Evolutionary conservation across 208 protist genomes (phyloP), one percentile per base, ranked within the genome.

Genomic region (Crithidia expoeki): DNA sequence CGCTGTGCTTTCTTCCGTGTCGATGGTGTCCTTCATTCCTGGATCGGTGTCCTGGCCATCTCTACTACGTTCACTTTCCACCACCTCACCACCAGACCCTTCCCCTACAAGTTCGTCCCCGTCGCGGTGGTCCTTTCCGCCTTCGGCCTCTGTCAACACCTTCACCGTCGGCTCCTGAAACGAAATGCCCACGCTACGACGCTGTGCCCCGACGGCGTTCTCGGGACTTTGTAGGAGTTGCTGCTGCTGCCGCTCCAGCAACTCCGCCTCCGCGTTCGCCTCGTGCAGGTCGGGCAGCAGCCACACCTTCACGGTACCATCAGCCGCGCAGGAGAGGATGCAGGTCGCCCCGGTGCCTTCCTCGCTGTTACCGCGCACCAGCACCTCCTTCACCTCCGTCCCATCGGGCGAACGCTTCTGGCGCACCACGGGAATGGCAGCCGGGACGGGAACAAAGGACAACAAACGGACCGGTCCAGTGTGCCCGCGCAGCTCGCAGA

Each of bases 291-390:
- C 68, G n/a, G 89, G 89, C 50, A 92, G 64, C 28, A 76, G 56
- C 89, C 89, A 94, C 44, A 92, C 81, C 63, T 88, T 85, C 60
- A 91, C 51, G 7, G 67, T 83, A 33, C 81, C 73, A 71, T 94
- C 89, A 11, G 57, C 38, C 9, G 81, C 64, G 72, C 88, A 83
- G 47, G 89, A 92, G 25, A 94, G 49, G 36, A 94, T 72, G 33
- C 63, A 67, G 27, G 36, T 63, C 11, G 69, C 59, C n/a, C 16
- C 17, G 47, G 55, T 49, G 55, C 55, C 67, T 0, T 75, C 79
- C 47, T 78, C 71, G 16, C 33, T 64, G 19, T 68, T 63, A 23
- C 64, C 75, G 46, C 72, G 68, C 27, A 84, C 80, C 40, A 80
- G 78, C 38, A 80, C 86, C 33, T 78, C 73, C 34, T 76, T 75